Evolutionary conservation across 495 filamentous ascomycete genomes (phyloP).

Genomic region (Cladorrhinum samala): DNA sequence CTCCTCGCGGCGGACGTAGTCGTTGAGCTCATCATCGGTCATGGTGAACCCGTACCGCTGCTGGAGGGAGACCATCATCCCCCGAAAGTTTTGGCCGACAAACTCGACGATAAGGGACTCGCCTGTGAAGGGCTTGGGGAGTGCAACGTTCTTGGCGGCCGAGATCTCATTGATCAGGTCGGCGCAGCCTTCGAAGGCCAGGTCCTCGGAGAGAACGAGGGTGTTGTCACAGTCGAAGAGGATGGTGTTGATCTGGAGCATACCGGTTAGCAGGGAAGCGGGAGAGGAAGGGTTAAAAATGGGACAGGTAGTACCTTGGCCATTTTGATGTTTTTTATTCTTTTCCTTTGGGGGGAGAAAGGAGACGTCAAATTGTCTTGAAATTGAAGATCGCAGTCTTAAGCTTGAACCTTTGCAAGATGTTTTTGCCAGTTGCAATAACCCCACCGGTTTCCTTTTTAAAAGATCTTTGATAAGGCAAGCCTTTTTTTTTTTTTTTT

Average conservation of each 20-base stretch:
- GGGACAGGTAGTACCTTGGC: slow-evolving; percentile 3
- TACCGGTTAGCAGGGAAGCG: background rate
- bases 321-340: slow-evolving; percentile 8
- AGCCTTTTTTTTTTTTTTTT: background rate
- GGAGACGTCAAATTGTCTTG: background rate
- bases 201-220: slow-evolving; percentile 82
- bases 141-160: slow-evolving; percentile 52
- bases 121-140: slow-evolving; percentile 66
- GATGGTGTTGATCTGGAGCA: slow-evolving; percentile 41
- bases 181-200: slow-evolving; percentile 92
- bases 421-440: too few species aligned
- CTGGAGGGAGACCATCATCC: slow-evolving; percentile 69
- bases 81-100: slow-evolving; percentile 94
- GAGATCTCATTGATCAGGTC: slow-evolving; percentile 90
- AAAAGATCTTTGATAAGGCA: too few species aligned
- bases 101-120: slow-evolving; percentile 77
- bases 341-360: background rate
- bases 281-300: background rate
- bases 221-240: slow-evolving; percentile 99
- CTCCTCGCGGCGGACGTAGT: slow-evolving; percentile 73
- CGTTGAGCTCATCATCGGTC: slow-evolving; percentile 59
- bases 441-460: background rate
- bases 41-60: slow-evolving; percentile 70
- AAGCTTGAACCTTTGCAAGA: too few species aligned
- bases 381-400: too few species aligned